Percentiles rank a stretch among this genome's conserved stretches.
These are phyloP conservation scores for Pelargonium exstipulatum DNA, from an alignment of 441 rosid species.

Conservation along the genomic window DNA sequence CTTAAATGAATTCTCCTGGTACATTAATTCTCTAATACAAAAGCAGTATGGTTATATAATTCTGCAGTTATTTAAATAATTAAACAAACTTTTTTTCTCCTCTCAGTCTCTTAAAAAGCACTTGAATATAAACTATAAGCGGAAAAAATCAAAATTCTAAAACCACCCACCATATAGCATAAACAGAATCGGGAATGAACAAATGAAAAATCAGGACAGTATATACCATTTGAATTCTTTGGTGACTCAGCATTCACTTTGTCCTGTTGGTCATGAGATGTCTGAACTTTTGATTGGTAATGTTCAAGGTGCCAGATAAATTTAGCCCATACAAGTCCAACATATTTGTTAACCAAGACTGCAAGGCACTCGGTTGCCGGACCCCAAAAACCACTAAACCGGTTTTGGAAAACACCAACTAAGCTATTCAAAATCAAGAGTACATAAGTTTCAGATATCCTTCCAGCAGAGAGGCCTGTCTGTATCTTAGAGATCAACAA, in stretches of 20 bases:
- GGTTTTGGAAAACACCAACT: constrained; percentile 68
- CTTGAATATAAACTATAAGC: not conserved
- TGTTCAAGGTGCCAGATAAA: constrained; percentile 46
- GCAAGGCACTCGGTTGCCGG: constrained; percentile 76
- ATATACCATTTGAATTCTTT: constrained; percentile 46
- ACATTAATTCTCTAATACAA: not conserved
- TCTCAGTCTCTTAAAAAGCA: not conserved
- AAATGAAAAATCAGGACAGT: not conserved
- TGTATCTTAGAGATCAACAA: constrained; percentile 55
- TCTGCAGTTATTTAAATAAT: not conserved
- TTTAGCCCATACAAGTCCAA: constrained; percentile 55
- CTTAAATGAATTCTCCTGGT: not conserved
- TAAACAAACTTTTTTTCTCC: not conserved
- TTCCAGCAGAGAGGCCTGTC: constrained; percentile 59
- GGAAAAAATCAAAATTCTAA: not conserved
- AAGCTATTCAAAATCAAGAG: constrained; percentile 63
- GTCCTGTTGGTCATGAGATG: constrained; percentile 32
- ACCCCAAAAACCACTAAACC: constrained; percentile 61
- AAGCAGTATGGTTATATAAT: not conserved
- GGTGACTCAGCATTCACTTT: constrained; percentile 29
- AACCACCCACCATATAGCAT: constrained; percentile 7
- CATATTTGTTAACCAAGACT: constrained; percentile 49
- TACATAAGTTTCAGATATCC: constrained; percentile 49
- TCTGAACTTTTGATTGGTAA: constrained; percentile 41
- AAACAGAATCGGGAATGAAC: not conserved